Evolutionary conservation across 306 rosid genomes (phyloP).

Genomic region (Hylodesmum podocarpum): DNA sequence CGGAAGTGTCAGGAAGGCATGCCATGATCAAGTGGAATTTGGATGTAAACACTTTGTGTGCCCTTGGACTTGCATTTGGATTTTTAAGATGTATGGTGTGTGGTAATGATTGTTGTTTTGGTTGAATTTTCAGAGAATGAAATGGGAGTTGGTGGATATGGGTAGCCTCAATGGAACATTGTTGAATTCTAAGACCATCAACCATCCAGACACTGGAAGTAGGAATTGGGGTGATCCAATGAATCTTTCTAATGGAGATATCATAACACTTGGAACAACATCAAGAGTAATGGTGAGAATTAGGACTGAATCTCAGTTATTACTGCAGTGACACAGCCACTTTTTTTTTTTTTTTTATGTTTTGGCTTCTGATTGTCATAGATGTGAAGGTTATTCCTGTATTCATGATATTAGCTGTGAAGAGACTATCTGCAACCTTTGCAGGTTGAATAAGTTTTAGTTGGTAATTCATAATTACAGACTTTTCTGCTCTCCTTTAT

Average conservation of each 20-base stretch:
- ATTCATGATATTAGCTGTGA: conserved; percentile 27
- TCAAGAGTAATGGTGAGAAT: conserved; percentile 71
- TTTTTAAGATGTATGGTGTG: conserved; percentile 18
- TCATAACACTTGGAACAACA: conserved; percentile 89
- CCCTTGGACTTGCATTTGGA: conserved; percentile 28
- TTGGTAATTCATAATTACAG: conserved; percentile 7
- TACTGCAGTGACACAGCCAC: background rate
- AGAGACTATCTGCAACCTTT: background rate
- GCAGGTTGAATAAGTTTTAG: conserved; percentile 19
- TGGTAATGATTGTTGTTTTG: conserved; percentile 21
- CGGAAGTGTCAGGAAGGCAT: conserved; percentile 96
- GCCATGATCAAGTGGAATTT: conserved; percentile 82
- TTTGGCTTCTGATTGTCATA: background rate
- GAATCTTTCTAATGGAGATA: conserved; percentile 80
- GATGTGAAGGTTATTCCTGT: conserved; percentile 14
- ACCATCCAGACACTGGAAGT: conserved; percentile 64
- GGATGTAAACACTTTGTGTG: conserved; percentile 55
- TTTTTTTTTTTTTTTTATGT: conserved; percentile 4
- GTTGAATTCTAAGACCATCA: conserved; percentile 70
- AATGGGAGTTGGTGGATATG: conserved; percentile 96
- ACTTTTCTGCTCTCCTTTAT: conserved; percentile 14
- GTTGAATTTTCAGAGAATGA: conserved; percentile 67
- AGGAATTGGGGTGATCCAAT: conserved; percentile 80
- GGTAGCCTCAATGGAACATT: conserved; percentile 96
- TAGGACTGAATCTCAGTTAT: conserved; percentile 3